Base-by-base conservation (phyloP, 176 grass and related monocot genomes). In the Aegilops umbellulata region DNA sequence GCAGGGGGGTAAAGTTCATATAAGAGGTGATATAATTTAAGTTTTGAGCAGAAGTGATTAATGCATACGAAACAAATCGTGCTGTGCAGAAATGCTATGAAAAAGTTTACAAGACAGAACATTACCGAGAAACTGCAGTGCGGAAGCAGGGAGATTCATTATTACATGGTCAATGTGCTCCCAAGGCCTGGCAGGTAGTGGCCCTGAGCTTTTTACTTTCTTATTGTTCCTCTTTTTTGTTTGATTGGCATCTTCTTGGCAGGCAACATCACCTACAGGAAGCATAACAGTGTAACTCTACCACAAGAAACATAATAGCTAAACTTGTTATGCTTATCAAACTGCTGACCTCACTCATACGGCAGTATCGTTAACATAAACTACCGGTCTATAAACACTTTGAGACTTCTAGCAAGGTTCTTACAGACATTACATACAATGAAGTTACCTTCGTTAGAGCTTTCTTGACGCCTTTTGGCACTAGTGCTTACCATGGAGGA, bases 131-230 rank as follows among this genome's bases (percentile, higher is more conserved):
- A 96, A 99, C 64, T 94, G 86, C 82, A 94, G 87, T 34, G 97
- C 90, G 10, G 92, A 96, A 93, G 97, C 97, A 88, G 94, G 97
- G 79, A 99, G 87, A 82, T 99, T 99, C 97, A 99, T 99, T 58
- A 99, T 23, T 47, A 96, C 90, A 90, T 99, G 97, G 81, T 96
- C 90, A 81, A 94, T 42, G 82, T 96, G 94, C 41, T 94, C 94
- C 84, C 86, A 96, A 44, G 97, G 84, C 66, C 82, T 99, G 29
- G 66, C 46, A 69, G 65, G 36, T 23, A 83, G 80, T 75, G 93
- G 55, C 46, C 75, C 84, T 69, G 84, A 82, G 55, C 88, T 72
- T 86, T 85, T 94, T 71, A 91, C 88, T 88, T 92, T 92, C 80
- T 96, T 98, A 66, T 88, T 92, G 78, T 85, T 92, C 81, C 76